Evolutionary conservation across 345 rosid genomes (phyloP).

Genomic region (Syzygium oleosum): DNA sequence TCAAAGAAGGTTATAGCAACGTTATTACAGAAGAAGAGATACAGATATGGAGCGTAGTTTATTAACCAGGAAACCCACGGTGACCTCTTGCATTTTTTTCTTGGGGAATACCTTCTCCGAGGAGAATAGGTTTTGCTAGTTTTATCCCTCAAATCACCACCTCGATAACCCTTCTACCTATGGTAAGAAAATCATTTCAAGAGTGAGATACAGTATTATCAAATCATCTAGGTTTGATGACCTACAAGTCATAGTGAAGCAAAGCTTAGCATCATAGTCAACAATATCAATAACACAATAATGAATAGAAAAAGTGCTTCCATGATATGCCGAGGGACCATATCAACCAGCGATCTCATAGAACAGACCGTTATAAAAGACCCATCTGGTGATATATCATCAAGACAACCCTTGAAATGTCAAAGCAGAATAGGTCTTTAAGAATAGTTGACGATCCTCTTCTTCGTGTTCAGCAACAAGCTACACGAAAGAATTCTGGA

Average conservation of each 20-base stretch:
- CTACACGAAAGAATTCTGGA: too few species aligned
- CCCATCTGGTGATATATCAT: conserved; percentile 18
- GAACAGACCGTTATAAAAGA: conserved; percentile 26
- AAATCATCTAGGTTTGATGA: background rate
- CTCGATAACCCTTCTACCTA: conserved; percentile 41
- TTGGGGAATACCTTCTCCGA: conserved; percentile 36
- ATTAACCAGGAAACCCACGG: conserved; percentile 44
- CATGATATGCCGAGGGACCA: conserved; percentile 40
- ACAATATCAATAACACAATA: conserved; percentile 31
- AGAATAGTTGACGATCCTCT: conserved; percentile 5
- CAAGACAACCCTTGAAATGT: conserved; percentile 11
- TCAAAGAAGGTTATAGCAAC: background rate
- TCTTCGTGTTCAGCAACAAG: too few species aligned
- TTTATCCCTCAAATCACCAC: conserved; percentile 67
- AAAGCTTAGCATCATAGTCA: background rate
- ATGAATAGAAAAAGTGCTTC: conserved; percentile 40
- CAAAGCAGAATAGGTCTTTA: conserved; percentile 1
- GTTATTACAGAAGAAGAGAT: background rate
- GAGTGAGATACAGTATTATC: background rate
- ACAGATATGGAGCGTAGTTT: background rate
- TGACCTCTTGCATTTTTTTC: conserved; percentile 34
- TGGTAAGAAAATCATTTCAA: conserved; percentile 9
- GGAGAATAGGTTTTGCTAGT: conserved; percentile 66
- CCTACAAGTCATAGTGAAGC: conserved; percentile 3
- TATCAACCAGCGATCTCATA: conserved; percentile 29